Evolutionary conservation across 2,329 filamentous ascomycete genomes (phyloP).

Genomic region (Curvularia sp.): DNA sequence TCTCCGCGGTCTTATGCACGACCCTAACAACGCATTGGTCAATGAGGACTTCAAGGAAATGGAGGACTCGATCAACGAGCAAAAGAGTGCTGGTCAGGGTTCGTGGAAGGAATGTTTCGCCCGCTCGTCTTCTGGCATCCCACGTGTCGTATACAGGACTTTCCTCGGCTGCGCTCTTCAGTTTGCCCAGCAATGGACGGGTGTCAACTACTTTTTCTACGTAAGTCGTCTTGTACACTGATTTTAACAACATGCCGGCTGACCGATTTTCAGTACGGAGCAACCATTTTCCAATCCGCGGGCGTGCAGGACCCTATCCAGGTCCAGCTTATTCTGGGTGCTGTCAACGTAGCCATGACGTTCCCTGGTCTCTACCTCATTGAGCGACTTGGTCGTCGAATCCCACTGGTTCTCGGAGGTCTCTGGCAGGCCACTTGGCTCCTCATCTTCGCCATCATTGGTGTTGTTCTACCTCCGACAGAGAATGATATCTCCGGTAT

Average conservation of each 20-base stretch:
- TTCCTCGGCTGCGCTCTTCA: slow-evolving; percentile 40
- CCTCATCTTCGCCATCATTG: slow-evolving; percentile 61
- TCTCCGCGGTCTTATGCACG: slow-evolving; percentile 61
- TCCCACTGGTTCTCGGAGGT: slow-evolving; percentile 70
- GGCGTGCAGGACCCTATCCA: slow-evolving; percentile 70
- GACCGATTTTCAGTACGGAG: slow-evolving; percentile 58
- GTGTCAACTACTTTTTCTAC: slow-evolving; percentile 62
- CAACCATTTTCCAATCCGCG: slow-evolving; percentile 70
- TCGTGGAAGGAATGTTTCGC: slow-evolving; percentile 45
- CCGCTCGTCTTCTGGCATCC: slow-evolving; percentile 48
- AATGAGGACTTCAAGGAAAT: slow-evolving; percentile 60
- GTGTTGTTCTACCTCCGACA: slow-evolving; percentile 51
- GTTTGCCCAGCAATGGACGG: slow-evolving; percentile 47
- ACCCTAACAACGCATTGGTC: slow-evolving; percentile 56
- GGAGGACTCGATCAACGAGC: slow-evolving; percentile 41
- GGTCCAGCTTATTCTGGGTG: slow-evolving; percentile 52
- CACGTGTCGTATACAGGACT: slow-evolving; percentile 50
- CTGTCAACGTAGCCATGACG: slow-evolving; percentile 72
- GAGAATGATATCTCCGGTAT: slow-evolving; percentile 61
- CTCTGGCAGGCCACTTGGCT: slow-evolving; percentile 73
- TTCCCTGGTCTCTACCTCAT: slow-evolving; percentile 73
- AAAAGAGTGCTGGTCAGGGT: slow-evolving; percentile 38
- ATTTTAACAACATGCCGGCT: slow-evolving; percentile 48
- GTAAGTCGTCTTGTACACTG: slow-evolving; percentile 10
- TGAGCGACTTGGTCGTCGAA: slow-evolving; percentile 71